Evolutionary conservation across 352 stramenopile species (phyloP), one percentile per base, ranked within the genome.

Genomic region (Pythium biforme): DNA sequence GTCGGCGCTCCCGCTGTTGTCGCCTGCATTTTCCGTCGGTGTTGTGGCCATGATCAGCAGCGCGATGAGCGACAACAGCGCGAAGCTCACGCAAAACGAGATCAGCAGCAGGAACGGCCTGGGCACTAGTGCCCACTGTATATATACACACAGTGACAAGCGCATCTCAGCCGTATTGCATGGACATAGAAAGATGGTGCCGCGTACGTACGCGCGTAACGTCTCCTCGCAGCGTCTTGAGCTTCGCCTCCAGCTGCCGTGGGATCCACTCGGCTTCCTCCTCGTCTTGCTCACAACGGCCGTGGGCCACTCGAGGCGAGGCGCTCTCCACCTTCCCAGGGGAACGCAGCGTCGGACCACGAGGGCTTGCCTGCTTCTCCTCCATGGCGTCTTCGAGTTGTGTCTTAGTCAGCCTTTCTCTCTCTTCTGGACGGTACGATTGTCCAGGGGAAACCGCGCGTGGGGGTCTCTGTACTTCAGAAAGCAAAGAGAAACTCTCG

Each of bases 61-160:
- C 14, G 22, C 55, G 5, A 73, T 15, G 3, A 79, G 43, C 9
- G 69, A 73, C 1, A 76, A 22, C 57, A 70, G 17, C 22, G 69
- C 62, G 43, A 79, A 73, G n/a, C 43, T 57, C 37, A 75, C 43
- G 60, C 68, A 66, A 33, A 75, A 70, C 19, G 41, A 22, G 17
- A 73, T 54, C 25, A 76, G 23, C 0, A 34, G 23, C 17, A 79
- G 46, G 41, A 79, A 76, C 26, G 66, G 52, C 25, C 51, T 67
- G 23, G 72, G 68, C 15, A 74, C 62, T 2, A 74, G 26, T 10
- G 26, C 26, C 64, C 68, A 75, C 72, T 79, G 29, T 19, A 10
- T 15, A 43, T 29, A 62, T 11, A 25, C 19, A 26, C 49, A 55
- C 5, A 39, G 3, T 2, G 43, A 34, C 19, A 15, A 41, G 2